Base-by-base conservation (phyloP, 2,329 filamentous ascomycete species). In the Ceratocystis lukuohia region DNA sequence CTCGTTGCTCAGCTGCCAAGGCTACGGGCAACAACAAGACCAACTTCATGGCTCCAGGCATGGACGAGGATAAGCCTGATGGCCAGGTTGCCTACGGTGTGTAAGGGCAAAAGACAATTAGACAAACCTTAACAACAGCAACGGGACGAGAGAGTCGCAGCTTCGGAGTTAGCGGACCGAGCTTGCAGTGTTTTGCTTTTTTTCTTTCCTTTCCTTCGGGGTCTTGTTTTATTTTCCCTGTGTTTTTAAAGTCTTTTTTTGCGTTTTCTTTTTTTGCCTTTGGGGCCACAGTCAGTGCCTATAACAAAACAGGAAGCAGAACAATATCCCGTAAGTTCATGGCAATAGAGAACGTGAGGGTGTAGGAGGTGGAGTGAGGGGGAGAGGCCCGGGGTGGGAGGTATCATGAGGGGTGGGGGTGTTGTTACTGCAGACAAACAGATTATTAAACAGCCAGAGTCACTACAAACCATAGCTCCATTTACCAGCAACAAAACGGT, bases 1-100 rank as follows among this genome's bases (percentile, higher is more conserved):
- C 94, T 68, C 89, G 94, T 74, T 96, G 91, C 82, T 96, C 91
- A 62, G 93, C 90, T 65, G 89, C 92, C 71, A 97, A 96, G 83
- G 88, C 88, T 67, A 86, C 85, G 8, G 86, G 87, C 69, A 89
- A 91, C 77, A 84, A 88, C 67, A 81, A 88, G 75, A 91, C 85
- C 66, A 90, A 91, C 77, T 84, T 90, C 71, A 88, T 91, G 86
- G 88, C 88, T 65, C 80, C 87, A 25, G 88, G 88, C 65, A 81
- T 84, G 75, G 80, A 82, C 72, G 81, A 84, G 71, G 82, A 84
- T 71, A 82, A 78, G 76, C 83, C 83, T 3, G 80, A 82, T 79
- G 83, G 83, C 63, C 83, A 85, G 74, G 74, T 84, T 66, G 82
- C 81, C 68, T 85, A 85, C 71, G 83, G 83, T 66, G 78, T 74